Base-by-base conservation (phyloP, 208 protist species). In the Strigomonas culicis region DNA sequence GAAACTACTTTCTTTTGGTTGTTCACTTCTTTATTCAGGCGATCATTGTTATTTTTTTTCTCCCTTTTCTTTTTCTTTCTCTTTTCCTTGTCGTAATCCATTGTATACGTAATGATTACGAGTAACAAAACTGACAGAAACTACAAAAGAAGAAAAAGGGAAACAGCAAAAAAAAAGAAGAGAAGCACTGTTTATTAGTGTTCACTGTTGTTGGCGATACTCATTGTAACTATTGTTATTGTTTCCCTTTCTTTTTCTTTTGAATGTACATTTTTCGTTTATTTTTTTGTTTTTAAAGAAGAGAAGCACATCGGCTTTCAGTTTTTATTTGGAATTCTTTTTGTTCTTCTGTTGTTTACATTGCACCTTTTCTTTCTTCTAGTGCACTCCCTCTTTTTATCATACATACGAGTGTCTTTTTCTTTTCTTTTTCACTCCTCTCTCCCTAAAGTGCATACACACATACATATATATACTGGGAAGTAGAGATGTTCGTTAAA, bases 131-230 rank as follows among this genome's bases (percentile, higher is more conserved):
- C 6, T 22, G 25, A 34, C 4, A 19, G 30, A 58, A 34, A 21
- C 6, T 39, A 58, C 3, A 21, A 34, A 58, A 58, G 10, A 58
- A 34, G 24, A 58, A 58, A 34, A 22, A 30, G 30, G 19, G 4
- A 58, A 58, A 36, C 15, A 34, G 30, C 25, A n/a, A 58, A 58
- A 58, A 27, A 34, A 58, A 58, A 58, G 7, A 53, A 53, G 6
- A 13, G 41, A 53, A 53, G 6, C 6, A 53, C 22, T 53, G 17
- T 13, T 21, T 21, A 28, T 53, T 21, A 53, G 22, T 59, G 7
- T 19, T 59, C 4, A 43, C 32, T 6, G 8, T 59, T 22, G 17
- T 30, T 21, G 17, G 6, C 4, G 25, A 53, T 21, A 53, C 7
- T 21, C 25, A 53, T 22, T 21, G 7, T 58, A 34, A 22, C n/a